Evolutionary conservation across 2,329 filamentous ascomycete genomes (phyloP).

Genomic region (Pseudomassariella vexata): DNA sequence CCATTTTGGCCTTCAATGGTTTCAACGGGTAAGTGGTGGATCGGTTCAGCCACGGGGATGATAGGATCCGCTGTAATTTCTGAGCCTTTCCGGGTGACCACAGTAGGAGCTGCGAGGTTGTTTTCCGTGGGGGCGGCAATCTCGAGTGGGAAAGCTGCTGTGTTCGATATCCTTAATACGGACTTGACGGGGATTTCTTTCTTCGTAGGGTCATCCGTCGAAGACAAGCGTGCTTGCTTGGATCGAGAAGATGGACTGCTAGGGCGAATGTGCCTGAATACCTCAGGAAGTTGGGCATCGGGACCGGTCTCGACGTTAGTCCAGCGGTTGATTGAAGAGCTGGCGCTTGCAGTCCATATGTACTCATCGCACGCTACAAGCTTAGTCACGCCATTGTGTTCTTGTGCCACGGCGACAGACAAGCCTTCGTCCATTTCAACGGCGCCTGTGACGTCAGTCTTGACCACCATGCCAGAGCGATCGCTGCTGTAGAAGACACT

Average conservation of each 20-base stretch:
- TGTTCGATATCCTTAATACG: conserved; percentile 78
- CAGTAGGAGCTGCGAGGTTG: conserved; percentile 30
- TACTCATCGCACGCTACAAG: conserved; percentile 65
- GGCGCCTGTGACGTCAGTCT: conserved; percentile 79
- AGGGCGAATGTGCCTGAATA: conserved; percentile 40
- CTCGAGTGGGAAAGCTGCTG: conserved; percentile 65
- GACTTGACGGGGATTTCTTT: conserved; percentile 72
- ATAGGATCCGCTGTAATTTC: conserved; percentile 48
- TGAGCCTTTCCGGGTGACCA: conserved; percentile 49
- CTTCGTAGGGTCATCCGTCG: conserved; percentile 31
- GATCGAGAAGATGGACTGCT: conserved; percentile 32
- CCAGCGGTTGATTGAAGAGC: conserved; percentile 92
- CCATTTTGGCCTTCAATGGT: conserved; percentile 94
- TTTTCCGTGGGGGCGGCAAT: conserved; percentile 49
- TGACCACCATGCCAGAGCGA: conserved; percentile 87
- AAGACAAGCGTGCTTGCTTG: conserved; percentile 26
- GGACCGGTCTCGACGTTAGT: conserved; percentile 74
- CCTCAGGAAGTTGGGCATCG: conserved; percentile 60
- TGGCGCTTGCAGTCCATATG: conserved; percentile 85
- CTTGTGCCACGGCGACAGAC: conserved; percentile 85
- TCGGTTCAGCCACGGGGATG: conserved; percentile 49
- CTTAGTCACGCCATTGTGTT: conserved; percentile 76
- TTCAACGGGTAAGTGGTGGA: conserved; percentile 65
- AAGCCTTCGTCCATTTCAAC: conserved; percentile 77
- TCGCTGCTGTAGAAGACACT: conserved; percentile 94